Evolutionary conservation across 2,329 filamentous ascomycete genomes (phyloP), one percentile per base, ranked within the genome.

Genomic region (Aspergillus ibericus): DNA sequence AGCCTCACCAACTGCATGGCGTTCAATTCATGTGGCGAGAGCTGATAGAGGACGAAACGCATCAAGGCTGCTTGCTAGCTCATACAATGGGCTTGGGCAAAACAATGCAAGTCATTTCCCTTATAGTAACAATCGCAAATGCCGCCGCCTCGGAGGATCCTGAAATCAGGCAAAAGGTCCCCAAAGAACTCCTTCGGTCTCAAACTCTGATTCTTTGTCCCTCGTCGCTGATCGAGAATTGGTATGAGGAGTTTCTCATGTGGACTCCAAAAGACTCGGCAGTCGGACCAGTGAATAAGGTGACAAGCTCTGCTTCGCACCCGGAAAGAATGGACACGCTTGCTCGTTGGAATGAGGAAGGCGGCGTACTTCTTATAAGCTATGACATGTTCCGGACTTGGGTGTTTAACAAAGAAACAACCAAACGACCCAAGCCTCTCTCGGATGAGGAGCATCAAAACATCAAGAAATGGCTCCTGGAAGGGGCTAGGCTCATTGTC

Each of bases 71-170:
- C 69, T 81, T 96, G 12, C 80, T 96, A 18, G 90, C 92, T 5
- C 92, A 96, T 72, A 91, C 90, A 0, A 96, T 96, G 92, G 93
- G 93, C 1, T 77, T 96, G 2, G 92, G 92, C 15, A 97, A 96
- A 77, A 96, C 92, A 0, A 92, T 96, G 88, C 92, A 96, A 77
- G 85, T 92, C 5, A 91, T 96, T 59, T 90, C 91, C 0, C 78
- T 96, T n/a, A 82, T 97, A 5, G 83, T 90, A 15, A 87, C 90
- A 0, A 84, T 96, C 60, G 81, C 86, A 4, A 83, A 90, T 64
- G 85, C 91, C 3, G 81, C 85, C 4, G 70, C 72, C 18, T 93
- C 89, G 0, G 29, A 72, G 0, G 83, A 92, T 55, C 72, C 77
- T 0, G 72, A 78, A 0, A 76, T 93, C 5, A 75, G 75, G 3